A percentile compares a stretch with the other conserved stretches of the same genome.
These are phyloP conservation scores for Solanum appendiculatum DNA, from an alignment of 257 asterid genomes.

Conservation along the genomic window DNA sequence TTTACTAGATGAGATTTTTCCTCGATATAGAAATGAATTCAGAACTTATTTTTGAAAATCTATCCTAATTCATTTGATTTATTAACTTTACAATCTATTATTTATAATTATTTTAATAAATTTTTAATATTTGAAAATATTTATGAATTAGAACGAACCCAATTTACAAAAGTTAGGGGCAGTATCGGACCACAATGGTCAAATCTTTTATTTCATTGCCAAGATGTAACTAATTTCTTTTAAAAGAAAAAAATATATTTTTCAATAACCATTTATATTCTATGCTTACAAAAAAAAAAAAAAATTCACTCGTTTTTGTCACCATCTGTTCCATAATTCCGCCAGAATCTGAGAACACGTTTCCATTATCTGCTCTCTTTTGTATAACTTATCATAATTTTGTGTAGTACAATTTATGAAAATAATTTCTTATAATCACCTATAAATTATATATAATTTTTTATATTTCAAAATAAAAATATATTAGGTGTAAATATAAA, in stretches of 20 bases:
- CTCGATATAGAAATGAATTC: no score
- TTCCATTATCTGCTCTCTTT: background rate
- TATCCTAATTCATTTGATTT: background rate
- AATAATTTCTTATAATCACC: background rate
- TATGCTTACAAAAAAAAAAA: background rate
- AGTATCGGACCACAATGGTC: no score
- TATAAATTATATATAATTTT: no score
- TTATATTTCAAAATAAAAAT: no score
- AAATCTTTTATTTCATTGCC: background rate
- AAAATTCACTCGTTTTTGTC: background rate
- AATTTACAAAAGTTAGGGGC: no score
- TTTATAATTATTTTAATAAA: no score
- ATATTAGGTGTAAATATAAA: background rate
- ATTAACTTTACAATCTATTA: rapidly evolving
- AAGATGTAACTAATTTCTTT: background rate
- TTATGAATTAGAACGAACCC: background rate
- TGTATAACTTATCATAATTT: background rate
- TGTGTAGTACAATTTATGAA: background rate
- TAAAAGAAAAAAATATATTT: no score
- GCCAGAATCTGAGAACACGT: background rate
- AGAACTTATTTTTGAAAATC: no score
- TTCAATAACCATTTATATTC: background rate
- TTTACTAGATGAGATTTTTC: no score
- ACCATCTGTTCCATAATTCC: background rate
- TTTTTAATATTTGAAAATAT: no score